Evolutionary conservation across 345 rosid species (phyloP).

Genomic region (Nasturtium officinale): DNA sequence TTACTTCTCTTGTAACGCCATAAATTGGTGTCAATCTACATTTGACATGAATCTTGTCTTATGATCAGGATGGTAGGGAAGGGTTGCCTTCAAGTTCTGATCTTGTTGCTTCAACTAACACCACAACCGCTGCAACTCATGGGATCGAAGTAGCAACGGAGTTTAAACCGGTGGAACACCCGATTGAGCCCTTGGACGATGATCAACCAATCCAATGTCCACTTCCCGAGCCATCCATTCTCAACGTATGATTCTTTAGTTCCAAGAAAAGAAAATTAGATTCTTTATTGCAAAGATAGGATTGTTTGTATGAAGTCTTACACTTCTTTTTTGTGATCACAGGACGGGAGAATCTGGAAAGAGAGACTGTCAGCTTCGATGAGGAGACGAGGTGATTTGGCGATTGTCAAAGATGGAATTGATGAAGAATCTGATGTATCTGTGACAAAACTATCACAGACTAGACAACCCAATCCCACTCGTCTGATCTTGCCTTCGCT

Average conservation of each 20-base stretch:
- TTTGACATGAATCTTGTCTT: slow-evolving; percentile 12
- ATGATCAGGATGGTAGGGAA: slow-evolving; percentile 63
- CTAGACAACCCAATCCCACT: slow-evolving; percentile 36
- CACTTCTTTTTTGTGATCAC: slow-evolving; percentile 5
- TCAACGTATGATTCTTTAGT: slow-evolving; percentile 60
- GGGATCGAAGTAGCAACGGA: slow-evolving; percentile 79
- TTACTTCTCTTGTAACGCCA: background rate
- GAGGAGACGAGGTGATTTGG: slow-evolving; percentile 69
- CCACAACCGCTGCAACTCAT: slow-evolving; percentile 52
- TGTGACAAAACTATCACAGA: slow-evolving; percentile 44
- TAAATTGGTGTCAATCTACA: background rate
- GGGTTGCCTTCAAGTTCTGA: slow-evolving; percentile 59
- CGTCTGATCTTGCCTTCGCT: slow-evolving; percentile 70
- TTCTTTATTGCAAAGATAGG: background rate
- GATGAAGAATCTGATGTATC: slow-evolving; percentile 47
- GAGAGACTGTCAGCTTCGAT: slow-evolving; percentile 71
- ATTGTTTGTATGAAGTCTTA: background rate
- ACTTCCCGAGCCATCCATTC: slow-evolving; percentile 84
- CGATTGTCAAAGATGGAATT: slow-evolving; percentile 59
- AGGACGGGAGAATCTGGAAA: slow-evolving; percentile 94
- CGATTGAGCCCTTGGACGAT: slow-evolving; percentile 72
- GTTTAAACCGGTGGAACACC: slow-evolving; percentile 93
- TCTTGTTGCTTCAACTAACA: slow-evolving; percentile 35
- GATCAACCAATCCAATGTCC: slow-evolving; percentile 89
- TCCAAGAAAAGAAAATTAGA: background rate